Percentiles rank a stretch among this genome's conserved stretches.
phyloP scores from a whole-genome alignment of 768 basidiomycete genomes.

The Podaxis sp. region DNA sequence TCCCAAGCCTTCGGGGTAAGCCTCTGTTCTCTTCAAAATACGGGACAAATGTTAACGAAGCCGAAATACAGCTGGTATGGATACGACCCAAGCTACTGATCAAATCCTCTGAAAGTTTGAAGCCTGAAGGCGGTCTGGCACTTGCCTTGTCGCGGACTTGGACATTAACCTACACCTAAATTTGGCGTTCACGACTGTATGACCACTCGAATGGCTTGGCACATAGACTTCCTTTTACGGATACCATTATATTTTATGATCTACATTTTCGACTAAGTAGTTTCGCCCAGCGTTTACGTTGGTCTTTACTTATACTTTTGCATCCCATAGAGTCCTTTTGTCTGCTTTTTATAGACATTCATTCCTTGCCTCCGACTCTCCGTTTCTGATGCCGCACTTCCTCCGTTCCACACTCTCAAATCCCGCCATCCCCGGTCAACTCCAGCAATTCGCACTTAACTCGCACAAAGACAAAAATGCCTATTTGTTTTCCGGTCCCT shows the following conservation, averaged over 20 bases:
- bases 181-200: too few species aligned
- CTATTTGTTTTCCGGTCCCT: too few species aligned
- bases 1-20: slow-evolving; percentile 1
- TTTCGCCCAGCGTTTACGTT: background rate
- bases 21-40: background rate
- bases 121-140: background rate
- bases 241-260: too few species aligned
- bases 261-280: background rate
- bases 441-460: too few species aligned
- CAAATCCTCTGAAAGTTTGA: background rate
- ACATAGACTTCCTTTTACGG: too few species aligned
- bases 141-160: background rate
- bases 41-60: background rate
- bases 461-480: too few species aligned
- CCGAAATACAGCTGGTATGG: background rate
- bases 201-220: too few species aligned
- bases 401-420: background rate
- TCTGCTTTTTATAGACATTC: background rate
- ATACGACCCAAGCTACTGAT: background rate
- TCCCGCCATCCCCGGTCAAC: too few species aligned
- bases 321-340: background rate
- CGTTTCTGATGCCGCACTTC: background rate
- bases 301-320: background rate
- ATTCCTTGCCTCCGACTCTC: background rate
- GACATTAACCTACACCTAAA: background rate